Conservation (phyloP, 2,329 filamentous ascomycete genomes). For the Dendryphion nanum region DNA sequence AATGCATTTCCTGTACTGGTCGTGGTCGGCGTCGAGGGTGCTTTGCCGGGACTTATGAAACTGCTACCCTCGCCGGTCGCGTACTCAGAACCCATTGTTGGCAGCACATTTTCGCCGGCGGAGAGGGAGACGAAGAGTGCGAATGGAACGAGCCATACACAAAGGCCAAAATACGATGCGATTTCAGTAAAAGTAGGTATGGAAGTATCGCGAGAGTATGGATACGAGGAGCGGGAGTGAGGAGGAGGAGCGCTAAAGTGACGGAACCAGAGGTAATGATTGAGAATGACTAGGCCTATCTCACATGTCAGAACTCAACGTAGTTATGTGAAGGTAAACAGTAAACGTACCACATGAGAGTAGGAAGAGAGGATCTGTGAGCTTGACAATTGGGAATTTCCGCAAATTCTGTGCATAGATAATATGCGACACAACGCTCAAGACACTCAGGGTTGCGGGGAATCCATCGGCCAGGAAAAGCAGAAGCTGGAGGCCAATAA, state of each 20-base stretch:
- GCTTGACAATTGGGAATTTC: conserved; percentile 73
- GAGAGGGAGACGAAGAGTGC: conserved; percentile 91
- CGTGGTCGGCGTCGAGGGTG: conserved; percentile 25
- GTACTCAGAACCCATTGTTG: conserved; percentile 82
- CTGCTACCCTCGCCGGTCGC: conserved; percentile 58
- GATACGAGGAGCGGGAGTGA: conserved; percentile 47
- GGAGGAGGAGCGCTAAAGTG: conserved; percentile 70
- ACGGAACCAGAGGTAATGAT: conserved; percentile 95
- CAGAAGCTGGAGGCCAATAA: conserved; percentile 71
- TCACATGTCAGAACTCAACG: not conserved
- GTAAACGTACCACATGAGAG: conserved; percentile 68
- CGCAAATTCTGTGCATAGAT: conserved; percentile 87
- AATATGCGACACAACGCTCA: conserved; percentile 78
- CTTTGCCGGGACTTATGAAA: conserved; percentile 46
- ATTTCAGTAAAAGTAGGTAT: conserved; percentile 90
- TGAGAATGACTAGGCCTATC: conserved; percentile 74
- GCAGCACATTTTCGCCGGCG: conserved; percentile 91
- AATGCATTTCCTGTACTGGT: conserved; percentile 29
- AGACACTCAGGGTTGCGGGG: conserved; percentile 68
- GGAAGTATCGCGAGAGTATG: conserved; percentile 61
- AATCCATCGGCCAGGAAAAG: conserved; percentile 84
- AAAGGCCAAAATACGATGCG: conserved; percentile 91
- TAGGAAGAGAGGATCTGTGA: conserved; percentile 84
- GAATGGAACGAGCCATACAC: conserved; percentile 96
- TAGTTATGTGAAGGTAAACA: not conserved